Percentiles rank a stretch among this genome's conserved stretches.
phyloP scores from a whole-genome alignment of 2,329 filamentous ascomycete genomes.

The Claviceps maximensis region DNA sequence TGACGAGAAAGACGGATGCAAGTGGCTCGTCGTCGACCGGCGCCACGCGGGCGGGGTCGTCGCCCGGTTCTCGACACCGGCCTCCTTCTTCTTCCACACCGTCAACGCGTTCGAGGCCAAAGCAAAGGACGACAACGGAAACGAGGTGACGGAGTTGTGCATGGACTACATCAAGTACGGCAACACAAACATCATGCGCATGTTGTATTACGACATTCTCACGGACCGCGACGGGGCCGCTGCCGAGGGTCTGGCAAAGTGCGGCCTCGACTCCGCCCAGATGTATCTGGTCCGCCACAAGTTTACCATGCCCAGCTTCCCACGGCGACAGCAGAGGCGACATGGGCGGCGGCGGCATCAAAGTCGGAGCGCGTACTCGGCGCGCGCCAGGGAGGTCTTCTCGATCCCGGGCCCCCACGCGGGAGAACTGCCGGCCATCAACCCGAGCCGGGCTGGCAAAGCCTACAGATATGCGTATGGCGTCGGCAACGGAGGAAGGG shows the following conservation, averaged over 20 bases:
- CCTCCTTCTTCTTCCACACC: conserved; percentile 69
- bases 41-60: conserved; percentile 48
- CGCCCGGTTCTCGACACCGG: conserved; percentile 51
- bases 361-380: conserved; percentile 7
- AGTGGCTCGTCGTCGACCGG: conserved; percentile 67
- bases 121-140: conserved; percentile 20
- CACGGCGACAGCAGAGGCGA: conserved; percentile 1
- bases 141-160: conserved; percentile 34
- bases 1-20: conserved; percentile 39
- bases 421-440: conserved; percentile 55
- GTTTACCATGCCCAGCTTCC: conserved; percentile 21
- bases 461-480: conserved; percentile 50
- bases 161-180: conserved; percentile 54
- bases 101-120: conserved; percentile 63
- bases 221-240: conserved; percentile 36
- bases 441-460: conserved; percentile 38
- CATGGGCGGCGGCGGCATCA: conserved; percentile 2
- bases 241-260: conserved; percentile 28
- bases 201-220: conserved; percentile 58
- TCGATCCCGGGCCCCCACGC: conserved; percentile 38
- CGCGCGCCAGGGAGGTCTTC: conserved; percentile 22
- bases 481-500: conserved; percentile 40
- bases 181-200: conserved; percentile 49
- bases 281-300: conserved; percentile 29
- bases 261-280: conserved; percentile 22